Conservation (phyloP, 495 filamentous ascomycete species). For the Pyronema domesticum region DNA sequence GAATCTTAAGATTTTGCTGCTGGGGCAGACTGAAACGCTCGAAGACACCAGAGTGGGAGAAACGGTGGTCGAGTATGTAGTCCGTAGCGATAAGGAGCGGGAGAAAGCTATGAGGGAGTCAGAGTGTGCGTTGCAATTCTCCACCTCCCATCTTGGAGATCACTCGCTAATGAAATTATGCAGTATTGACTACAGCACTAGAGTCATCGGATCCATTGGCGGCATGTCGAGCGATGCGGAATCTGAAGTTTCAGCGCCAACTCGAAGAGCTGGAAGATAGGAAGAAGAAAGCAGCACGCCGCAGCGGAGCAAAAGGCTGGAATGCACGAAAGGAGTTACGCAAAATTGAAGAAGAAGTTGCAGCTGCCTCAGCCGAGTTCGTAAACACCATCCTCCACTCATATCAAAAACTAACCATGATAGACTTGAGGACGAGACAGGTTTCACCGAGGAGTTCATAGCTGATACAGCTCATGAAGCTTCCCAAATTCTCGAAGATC, state of each 20-base stretch:
- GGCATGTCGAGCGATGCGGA: conserved; percentile 40
- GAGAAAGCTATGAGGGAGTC: conserved; percentile 41
- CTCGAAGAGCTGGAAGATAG: conserved; percentile 44
- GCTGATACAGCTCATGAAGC: conserved; percentile 46
- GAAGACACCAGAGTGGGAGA: conserved; percentile 12
- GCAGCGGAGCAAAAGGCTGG: conserved; percentile 54
- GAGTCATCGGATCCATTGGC: conserved; percentile 35
- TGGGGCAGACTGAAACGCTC: conserved; percentile 44
- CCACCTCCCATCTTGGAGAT: neutral
- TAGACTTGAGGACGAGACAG: neutral
- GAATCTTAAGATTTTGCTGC: conserved; percentile 44
- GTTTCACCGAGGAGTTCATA: conserved; percentile 29
- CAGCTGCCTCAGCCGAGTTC: neutral
- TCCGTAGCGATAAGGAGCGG: conserved; percentile 44
- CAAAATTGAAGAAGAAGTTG: conserved; percentile 42
- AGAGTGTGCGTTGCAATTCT: conserved; percentile 39
- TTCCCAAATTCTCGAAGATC: conserved; percentile 40
- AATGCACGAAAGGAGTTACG: conserved; percentile 53
- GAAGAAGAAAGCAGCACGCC: conserved; percentile 50
- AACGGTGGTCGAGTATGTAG: conserved; percentile 48
- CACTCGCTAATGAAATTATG: neutral
- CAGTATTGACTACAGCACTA: conserved; percentile 31
- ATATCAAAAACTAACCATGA: neutral
- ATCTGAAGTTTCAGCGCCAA: conserved; percentile 40
- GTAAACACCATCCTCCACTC: neutral